Evolutionary conservation across 768 basidiomycete species (phyloP).

Genomic region (Rhodotorula babjevae): DNA sequence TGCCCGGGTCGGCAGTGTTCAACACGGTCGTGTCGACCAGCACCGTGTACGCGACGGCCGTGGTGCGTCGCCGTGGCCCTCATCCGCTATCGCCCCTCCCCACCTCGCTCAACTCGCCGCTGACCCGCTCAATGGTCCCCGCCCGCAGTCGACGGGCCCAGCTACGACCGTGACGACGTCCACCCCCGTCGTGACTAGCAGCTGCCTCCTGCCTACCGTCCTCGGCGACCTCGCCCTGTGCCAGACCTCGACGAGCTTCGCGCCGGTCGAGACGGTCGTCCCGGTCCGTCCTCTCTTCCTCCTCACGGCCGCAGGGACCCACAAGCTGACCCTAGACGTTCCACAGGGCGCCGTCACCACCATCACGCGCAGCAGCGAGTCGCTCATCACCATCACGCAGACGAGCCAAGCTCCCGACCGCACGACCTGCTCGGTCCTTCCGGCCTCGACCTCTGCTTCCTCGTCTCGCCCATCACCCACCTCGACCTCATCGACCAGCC

Average conservation of each 20-base stretch:
- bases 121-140: neutral
- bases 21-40: neutral
- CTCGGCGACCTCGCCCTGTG: neutral
- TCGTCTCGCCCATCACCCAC: neutral
- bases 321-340: neutral
- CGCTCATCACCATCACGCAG: neutral
- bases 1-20: neutral
- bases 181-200: slow-evolving; percentile 5
- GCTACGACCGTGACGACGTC: neutral
- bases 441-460: neutral
- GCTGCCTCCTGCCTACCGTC: slow-evolving; percentile 1
- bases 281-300: slow-evolving; percentile 1
- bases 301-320: neutral
- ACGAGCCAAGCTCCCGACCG: slow-evolving; percentile 3
- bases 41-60: neutral
- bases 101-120: neutral
- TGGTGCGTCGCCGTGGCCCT: neutral
- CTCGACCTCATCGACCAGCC: neutral
- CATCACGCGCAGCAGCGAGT: neutral
- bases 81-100: neutral
- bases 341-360: slow-evolving; percentile 7
- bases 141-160: slow-evolving; percentile 3
- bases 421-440: slow-evolving; percentile 5
- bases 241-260: slow-evolving; percentile 6
- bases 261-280: neutral